phyloP scores from a whole-genome alignment of 345 rosid genomes.

The Eucalyptus albens region DNA sequence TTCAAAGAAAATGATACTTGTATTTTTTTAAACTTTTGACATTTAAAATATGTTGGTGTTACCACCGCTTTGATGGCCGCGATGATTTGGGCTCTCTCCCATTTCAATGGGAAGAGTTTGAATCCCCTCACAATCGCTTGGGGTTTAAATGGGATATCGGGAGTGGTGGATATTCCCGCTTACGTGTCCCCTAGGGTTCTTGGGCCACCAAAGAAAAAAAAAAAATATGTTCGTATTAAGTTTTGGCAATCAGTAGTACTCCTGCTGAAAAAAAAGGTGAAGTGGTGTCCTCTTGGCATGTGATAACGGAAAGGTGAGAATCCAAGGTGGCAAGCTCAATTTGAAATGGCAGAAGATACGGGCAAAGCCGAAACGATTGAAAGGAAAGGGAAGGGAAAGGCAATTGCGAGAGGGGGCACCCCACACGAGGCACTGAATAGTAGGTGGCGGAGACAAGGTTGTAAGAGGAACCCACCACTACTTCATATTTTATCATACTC shows the following conservation, averaged over 20 bases:
- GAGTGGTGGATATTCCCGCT: no score
- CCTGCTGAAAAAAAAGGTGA: not conserved
- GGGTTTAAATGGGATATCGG: no score
- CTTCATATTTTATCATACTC: not conserved
- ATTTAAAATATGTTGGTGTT: no score
- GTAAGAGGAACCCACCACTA: not conserved
- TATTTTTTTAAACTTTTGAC: no score
- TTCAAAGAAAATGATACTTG: no score
- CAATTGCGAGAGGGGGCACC: not conserved
- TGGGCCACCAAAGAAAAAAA: no score
- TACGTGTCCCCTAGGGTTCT: accelerated
- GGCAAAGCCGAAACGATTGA: no score
- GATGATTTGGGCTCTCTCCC: no score
- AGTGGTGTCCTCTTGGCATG: not conserved
- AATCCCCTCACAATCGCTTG: accelerated
- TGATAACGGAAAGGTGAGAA: not conserved
- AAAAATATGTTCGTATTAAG: no score
- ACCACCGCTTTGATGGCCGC: no score
- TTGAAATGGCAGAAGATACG: not conserved
- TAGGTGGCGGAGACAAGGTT: not conserved
- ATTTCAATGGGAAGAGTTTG: accelerated
- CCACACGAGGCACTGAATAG: not conserved
- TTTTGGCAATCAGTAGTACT: no score
- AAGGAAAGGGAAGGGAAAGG: not conserved
- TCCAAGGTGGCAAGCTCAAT: not conserved